These are phyloP conservation scores for Phaeophleospora eucalypticola DNA, from an alignment of 2,329 filamentous ascomycete genomes.

Conservation along the genomic window DNA sequence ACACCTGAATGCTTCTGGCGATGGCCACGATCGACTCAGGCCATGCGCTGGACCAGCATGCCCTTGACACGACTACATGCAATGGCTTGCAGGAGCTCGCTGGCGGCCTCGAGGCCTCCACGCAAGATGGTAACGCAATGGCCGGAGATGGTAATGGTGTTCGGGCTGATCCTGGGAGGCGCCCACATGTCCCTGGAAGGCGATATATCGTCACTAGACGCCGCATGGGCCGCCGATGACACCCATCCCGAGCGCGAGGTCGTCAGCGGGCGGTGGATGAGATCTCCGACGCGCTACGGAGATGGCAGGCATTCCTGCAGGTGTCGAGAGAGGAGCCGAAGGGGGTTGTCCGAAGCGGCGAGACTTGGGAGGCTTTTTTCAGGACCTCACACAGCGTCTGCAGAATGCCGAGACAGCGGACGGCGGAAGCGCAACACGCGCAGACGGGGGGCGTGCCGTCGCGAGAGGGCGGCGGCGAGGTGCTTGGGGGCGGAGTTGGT, in stretches of 20 bases:
- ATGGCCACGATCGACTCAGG: background rate
- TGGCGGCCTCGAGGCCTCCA: background rate
- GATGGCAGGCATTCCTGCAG: slow-evolving; percentile 8
- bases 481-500: background rate
- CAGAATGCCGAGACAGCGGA: background rate
- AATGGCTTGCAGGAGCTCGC: background rate
- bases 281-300: slow-evolving; percentile 13
- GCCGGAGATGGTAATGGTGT: background rate
- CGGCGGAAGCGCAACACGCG: background rate
- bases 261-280: background rate
- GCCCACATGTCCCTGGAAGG: background rate
- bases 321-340: slow-evolving; percentile 12
- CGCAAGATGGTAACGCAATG: background rate
- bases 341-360: slow-evolving; percentile 7
- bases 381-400: background rate
- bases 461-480: background rate
- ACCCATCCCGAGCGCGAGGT: background rate
- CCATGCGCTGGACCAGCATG: background rate
- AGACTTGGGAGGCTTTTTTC: background rate
- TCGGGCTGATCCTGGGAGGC: background rate
- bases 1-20: no score
- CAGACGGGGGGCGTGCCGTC: background rate
- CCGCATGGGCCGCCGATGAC: background rate
- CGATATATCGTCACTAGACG: background rate
- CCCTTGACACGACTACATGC: background rate